Percentiles rank a stretch among this genome's conserved stretches.
Evolutionary conservation across 805 yeast species (phyloP).

Genomic region (Kuraishia cidri): DNA sequence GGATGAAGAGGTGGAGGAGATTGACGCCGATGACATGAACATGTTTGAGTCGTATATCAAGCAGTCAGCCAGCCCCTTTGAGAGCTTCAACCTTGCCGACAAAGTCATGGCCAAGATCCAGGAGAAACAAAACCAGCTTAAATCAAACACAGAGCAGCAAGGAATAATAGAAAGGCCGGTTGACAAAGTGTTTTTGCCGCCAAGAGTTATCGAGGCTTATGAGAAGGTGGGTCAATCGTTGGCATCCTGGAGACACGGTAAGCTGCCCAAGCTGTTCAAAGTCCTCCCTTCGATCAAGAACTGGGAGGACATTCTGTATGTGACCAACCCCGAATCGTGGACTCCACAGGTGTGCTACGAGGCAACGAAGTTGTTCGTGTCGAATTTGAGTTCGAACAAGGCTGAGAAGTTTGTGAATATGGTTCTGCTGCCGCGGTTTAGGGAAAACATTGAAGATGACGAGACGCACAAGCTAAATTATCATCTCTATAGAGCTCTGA

Average conservation of each 20-base stretch:
- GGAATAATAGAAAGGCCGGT: slow-evolving; percentile 27
- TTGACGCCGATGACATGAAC: slow-evolving; percentile 77
- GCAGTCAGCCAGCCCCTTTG: slow-evolving; percentile 17
- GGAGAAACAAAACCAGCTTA: slow-evolving; percentile 39
- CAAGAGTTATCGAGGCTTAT: slow-evolving; percentile 93
- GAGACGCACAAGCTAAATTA: slow-evolving; percentile 80
- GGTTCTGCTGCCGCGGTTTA: slow-evolving; percentile 64
- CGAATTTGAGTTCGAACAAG: slow-evolving; percentile 79
- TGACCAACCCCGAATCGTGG: slow-evolving; percentile 90
- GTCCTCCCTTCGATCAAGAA: slow-evolving; percentile 87
- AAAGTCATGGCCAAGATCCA: slow-evolving; percentile 85
- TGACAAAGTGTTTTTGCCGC: slow-evolving; percentile 84
- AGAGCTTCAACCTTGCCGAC: slow-evolving; percentile 74
- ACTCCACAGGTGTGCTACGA: slow-evolving; percentile 92
- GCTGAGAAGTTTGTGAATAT: slow-evolving; percentile 74
- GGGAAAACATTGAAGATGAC: slow-evolving; percentile 60
- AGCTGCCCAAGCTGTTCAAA: slow-evolving; percentile 92
- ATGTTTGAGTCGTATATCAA: slow-evolving; percentile 73
- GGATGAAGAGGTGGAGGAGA: slow-evolving; percentile 47
- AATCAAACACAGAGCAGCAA: slow-evolving; percentile 17
- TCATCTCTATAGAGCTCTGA: slow-evolving; percentile 85
- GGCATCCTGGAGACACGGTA: slow-evolving; percentile 89
- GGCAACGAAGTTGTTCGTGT: slow-evolving; percentile 90
- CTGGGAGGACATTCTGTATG: slow-evolving; percentile 93
- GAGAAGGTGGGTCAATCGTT: slow-evolving; percentile 84